Percentiles rank a stretch among this genome's conserved stretches.
These are phyloP conservation scores for Rhamnella rubrinervis DNA, from an alignment of 331 rosid species.

Conservation along the genomic window DNA sequence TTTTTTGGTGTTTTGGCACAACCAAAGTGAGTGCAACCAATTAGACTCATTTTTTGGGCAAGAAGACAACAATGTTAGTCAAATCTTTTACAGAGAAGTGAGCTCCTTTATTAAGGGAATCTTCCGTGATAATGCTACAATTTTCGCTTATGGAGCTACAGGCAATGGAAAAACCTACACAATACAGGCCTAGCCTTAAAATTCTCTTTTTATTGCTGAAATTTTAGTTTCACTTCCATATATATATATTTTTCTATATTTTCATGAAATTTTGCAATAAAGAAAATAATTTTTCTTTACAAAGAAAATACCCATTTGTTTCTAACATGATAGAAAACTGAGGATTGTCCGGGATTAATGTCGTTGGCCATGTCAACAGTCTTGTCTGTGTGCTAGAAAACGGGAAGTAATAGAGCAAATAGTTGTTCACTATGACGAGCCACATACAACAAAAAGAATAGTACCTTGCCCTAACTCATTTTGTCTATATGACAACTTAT, in stretches of 20 bases:
- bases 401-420: constrained; percentile 40
- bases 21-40: constrained; percentile 79
- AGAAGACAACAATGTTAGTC: constrained; percentile 68
- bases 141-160: constrained; percentile 97
- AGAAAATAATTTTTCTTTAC: background rate
- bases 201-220: background rate
- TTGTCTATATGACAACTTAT: too few relatives aligned
- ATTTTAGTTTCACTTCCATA: background rate
- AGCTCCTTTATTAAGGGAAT: constrained; percentile 67
- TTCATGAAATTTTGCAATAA: background rate
- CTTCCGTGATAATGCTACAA: constrained; percentile 72
- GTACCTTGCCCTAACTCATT: too few relatives aligned
- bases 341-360: constrained; percentile 81
- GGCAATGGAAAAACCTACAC: constrained; percentile 95
- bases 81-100: constrained; percentile 69
- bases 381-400: constrained; percentile 55
- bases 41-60: constrained; percentile 73
- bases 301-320: background rate
- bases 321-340: constrained; percentile 57
- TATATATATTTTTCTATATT: background rate
- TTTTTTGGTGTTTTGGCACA: constrained; percentile 21
- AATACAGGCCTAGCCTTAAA: constrained; percentile 66
- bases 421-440: too few relatives aligned
- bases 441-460: too few relatives aligned
- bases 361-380: constrained; percentile 67